Evolutionary conservation across 1,284 basidiomycete species (phyloP).

Genomic region (Inonotus hispidus): DNA sequence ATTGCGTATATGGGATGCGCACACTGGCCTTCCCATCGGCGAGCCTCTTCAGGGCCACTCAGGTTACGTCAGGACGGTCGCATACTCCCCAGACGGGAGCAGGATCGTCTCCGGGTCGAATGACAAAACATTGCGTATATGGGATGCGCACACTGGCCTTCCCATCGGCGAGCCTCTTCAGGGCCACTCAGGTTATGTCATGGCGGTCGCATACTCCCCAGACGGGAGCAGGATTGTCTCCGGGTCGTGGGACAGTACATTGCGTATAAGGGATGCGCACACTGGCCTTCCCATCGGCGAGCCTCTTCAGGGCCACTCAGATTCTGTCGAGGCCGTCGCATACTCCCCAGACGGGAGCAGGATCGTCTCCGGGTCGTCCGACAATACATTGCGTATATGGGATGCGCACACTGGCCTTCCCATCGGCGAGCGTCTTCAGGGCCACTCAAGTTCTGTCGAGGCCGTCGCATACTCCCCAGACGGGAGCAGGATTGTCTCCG

Average conservation of each 20-base stretch:
- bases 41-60: conserved; percentile 76
- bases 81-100: conserved; percentile 71
- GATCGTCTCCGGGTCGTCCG: conserved; percentile 1
- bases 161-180: background rate
- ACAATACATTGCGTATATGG: background rate
- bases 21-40: conserved; percentile 81
- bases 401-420: background rate
- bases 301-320: background rate
- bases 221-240: conserved; percentile 4
- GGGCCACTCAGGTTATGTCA: conserved; percentile 2
- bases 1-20: conserved; percentile 72
- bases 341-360: conserved; percentile 5
- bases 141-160: conserved; percentile 41
- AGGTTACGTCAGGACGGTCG: conserved; percentile 89
- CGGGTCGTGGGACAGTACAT: conserved; percentile 11
- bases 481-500: too few relatives aligned
- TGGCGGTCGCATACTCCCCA: conserved; percentile 4
- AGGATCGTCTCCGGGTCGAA: conserved; percentile 84
- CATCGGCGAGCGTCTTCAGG: background rate
- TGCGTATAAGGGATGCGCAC: conserved; percentile 11
- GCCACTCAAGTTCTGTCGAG: too few relatives aligned
- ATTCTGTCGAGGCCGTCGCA: background rate
- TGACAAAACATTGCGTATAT: conserved; percentile 89
- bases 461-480: conserved; percentile 57
- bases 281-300: background rate